Evolutionary conservation across 768 basidiomycete genomes (phyloP).

Genomic region (Rhodotorula sphaerocarpa): DNA sequence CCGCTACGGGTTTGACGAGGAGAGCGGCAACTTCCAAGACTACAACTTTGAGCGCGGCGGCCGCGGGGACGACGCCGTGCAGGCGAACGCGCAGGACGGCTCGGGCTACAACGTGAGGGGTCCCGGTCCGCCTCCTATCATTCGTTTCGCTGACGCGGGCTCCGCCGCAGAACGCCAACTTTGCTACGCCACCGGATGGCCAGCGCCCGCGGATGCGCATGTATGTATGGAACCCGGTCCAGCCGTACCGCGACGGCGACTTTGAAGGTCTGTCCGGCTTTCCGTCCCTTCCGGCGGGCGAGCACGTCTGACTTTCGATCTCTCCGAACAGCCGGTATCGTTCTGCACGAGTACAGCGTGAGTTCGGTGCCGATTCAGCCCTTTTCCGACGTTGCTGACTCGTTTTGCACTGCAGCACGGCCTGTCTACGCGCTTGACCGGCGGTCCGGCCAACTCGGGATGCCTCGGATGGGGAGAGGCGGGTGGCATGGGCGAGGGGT

Average conservation of each 20-base stretch:
- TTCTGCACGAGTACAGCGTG: slow-evolving; percentile 62
- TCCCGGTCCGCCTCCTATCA: neutral
- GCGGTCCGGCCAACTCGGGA: slow-evolving; percentile 51
- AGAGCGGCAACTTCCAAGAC: too few relatives aligned
- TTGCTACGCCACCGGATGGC: slow-evolving; percentile 48
- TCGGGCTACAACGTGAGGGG: slow-evolving; percentile 50
- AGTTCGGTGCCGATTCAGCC: too few relatives aligned
- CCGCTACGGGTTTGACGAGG: slow-evolving; percentile 64
- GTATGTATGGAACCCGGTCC: slow-evolving; percentile 72
- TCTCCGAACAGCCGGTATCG: slow-evolving; percentile 96
- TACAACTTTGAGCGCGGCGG: slow-evolving; percentile 90
- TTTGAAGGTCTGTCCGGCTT: too few relatives aligned
- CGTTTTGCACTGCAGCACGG: too few relatives aligned
- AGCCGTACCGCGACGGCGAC: slow-evolving; percentile 88
- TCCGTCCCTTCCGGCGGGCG: too few relatives aligned
- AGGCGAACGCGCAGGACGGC: slow-evolving; percentile 91
- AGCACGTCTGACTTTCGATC: too few relatives aligned
- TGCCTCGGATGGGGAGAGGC: slow-evolving; percentile 70
- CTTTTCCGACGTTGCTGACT: too few relatives aligned
- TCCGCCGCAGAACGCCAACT: slow-evolving; percentile 71
- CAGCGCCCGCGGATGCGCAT: slow-evolving; percentile 32
- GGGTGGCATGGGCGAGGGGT: slow-evolving; percentile 65
- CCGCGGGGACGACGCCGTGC: slow-evolving; percentile 75
- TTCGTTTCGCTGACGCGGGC: neutral
- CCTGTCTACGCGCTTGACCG: slow-evolving; percentile 84